Evolutionary conservation across 352 stramenopile species (phyloP), one percentile per base, ranked within the genome.

Genomic region (Phytophthora lateralis): DNA sequence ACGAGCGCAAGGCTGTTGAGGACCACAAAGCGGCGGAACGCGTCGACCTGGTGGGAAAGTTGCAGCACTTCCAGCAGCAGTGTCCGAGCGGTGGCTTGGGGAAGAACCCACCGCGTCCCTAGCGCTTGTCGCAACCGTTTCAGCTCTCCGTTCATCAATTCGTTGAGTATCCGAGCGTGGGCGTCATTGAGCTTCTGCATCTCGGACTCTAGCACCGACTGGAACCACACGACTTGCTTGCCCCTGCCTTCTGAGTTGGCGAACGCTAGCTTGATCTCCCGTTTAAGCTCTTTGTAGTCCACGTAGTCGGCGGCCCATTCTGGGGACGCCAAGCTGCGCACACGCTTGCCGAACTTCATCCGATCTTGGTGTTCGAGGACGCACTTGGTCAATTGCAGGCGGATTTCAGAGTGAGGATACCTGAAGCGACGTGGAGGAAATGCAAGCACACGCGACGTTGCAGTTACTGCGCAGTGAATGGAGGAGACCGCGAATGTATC

Each of bases 281-380:
- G 73, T 69, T 93, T 93, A 32, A 93, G 73, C 24, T 71, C 67
- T 65, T 93, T 93, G 79, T 93, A 93, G 73, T 93, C 80, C 11
- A 93, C 80, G 67, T 91, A 93, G 69, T 85, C 78, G 54, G 49
- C 35, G 12, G 70, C 72, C 84, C 84, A 93, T 17, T 81, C 70
- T 15, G 73, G 67, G 24, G 74, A 76, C 46, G 74, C 76, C 30
- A 93, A 74, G 34, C 73, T 82, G 20, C 84, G 84, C 67, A 91
- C 85, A 45, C 84, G 84, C 61, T 93, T 93, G 71, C 84, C 84
- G 45, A 93, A 93, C 75, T 93, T 93, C 82, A 93, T 93, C 12
- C 11, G 32, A 15, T 60, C 26, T 44, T 20, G 32, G 18, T 26
- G 51, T 48, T 6, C 20, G 34, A 20, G 8, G 20, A 21, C 17